Base-by-base conservation (phyloP, 176 grass and related monocot genomes). In the Paspalum notatum region DNA sequence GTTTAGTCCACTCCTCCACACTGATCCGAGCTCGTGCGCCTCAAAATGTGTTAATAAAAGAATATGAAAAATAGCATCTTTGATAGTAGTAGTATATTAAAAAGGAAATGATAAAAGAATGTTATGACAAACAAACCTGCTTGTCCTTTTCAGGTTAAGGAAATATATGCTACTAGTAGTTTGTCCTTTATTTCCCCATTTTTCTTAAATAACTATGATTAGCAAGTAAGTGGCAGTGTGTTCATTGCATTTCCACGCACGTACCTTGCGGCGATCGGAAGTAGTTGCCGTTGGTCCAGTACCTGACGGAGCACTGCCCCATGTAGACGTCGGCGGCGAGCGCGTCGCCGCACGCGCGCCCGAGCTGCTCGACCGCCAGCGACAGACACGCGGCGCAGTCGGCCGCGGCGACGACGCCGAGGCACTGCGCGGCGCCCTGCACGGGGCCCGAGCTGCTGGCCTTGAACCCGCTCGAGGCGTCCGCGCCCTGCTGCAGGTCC, bases 301-400 rank as follows among this genome's bases (percentile, higher is more conserved):
- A 98, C 54, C 84, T 84, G 9, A 93, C 90, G 80, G 92, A 98
- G 82, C 95, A 98, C 78, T 93, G 88, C 20, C 76, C 88, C 71
- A 98, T 15, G 81, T 89, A 93, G 7, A 93, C 90, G 67, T 95
- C 92, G n/a, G 81, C 90, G 20, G 92, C 88, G 51, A 91, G 79
- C 54, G 92, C 90, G 3, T 78, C 62, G 32, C 82, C 86, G 52
- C 95, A 98, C 1, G 80, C 41, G 27, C 41, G 81, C 54, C 72
- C 81, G 60, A 98, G 71, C 88, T 95, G 80, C 72, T 20, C 81
- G 10, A 91, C 90, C 17, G 95, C 95, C 92, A 86, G 80, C 57
- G 88, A 65, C 62, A 95, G 84, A 69, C 95, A 98, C 7, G 84
- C 47, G 4, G 83, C 7, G 85, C 92, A 98, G 26, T 95, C 84